A percentile compares a stretch with the other conserved stretches of the same genome.
Conservation (phyloP, 73 alveolate species). For the Paramecium octaurelia region DNA sequence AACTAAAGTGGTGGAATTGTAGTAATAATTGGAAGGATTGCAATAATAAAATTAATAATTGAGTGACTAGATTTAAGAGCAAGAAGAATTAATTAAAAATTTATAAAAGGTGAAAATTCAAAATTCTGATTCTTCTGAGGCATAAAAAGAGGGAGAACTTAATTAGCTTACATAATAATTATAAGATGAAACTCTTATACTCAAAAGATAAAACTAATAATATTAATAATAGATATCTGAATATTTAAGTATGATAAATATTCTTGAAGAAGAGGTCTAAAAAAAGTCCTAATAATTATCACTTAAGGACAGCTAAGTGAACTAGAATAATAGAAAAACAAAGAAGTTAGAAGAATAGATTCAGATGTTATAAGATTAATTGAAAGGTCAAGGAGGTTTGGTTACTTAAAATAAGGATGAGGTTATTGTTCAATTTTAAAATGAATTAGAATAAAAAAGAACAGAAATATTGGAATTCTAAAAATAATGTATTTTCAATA, state of each 20-base stretch:
- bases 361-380: not conserved
- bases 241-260: not conserved
- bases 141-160: not conserved
- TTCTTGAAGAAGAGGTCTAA: not conserved
- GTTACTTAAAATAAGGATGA: not conserved
- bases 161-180: not conserved
- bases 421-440: not conserved
- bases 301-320: not conserved
- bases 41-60: not conserved
- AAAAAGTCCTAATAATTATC: not conserved
- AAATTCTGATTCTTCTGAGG: not conserved
- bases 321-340: not conserved
- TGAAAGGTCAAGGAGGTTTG: not conserved
- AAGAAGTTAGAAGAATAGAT: not conserved
- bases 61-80: not conserved
- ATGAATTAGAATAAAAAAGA: not conserved
- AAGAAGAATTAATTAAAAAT: not conserved
- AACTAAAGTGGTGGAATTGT: not conserved
- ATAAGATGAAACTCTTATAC: not conserved
- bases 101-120: not conserved
- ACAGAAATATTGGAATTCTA: not conserved
- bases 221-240: not conserved
- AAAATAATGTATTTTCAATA: not conserved
- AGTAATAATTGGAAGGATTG: not conserved
- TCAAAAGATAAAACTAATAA: not conserved